Evolutionary conservation across 257 asterid genomes (phyloP).

Genomic region (Solanum peruvianum): DNA sequence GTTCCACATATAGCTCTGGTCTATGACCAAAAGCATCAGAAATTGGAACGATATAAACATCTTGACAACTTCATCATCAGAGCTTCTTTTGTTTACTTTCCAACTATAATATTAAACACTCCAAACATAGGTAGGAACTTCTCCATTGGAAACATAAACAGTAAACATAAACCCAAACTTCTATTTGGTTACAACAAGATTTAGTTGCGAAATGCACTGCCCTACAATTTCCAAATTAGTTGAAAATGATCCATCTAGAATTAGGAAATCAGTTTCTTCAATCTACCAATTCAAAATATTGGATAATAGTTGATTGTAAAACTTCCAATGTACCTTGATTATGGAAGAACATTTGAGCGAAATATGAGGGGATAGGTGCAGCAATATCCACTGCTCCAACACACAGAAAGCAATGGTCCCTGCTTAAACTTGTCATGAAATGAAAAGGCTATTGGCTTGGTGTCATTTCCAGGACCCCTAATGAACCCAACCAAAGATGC

Average conservation of each 20-base stretch:
- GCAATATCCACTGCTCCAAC: constrained; percentile 97
- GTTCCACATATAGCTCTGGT: constrained; percentile 29
- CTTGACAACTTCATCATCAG: constrained; percentile 31
- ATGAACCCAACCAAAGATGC: constrained; percentile 89
- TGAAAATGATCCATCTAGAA: neutral
- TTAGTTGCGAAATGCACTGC: neutral
- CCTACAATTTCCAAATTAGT: neutral
- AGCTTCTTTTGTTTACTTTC: neutral
- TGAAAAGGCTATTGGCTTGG: constrained; percentile 76
- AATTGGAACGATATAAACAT: constrained; percentile 44
- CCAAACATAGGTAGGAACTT: neutral
- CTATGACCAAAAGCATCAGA: constrained; percentile 30
- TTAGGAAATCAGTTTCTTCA: neutral
- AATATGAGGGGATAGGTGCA: constrained; percentile 92
- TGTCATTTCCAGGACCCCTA: constrained; percentile 92
- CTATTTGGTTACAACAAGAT: neutral
- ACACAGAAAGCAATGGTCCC: constrained; percentile 97
- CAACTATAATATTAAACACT: neutral
- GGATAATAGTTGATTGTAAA: neutral
- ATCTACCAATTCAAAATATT: neutral
- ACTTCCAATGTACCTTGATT: constrained; percentile 4
- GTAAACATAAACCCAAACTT: neutral
- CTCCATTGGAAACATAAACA: neutral
- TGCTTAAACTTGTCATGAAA: constrained; percentile 81
- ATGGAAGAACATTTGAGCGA: constrained; percentile 43